Conservation (phyloP, 148 eudicot genomes). For the Simmondsia chinensis region DNA sequence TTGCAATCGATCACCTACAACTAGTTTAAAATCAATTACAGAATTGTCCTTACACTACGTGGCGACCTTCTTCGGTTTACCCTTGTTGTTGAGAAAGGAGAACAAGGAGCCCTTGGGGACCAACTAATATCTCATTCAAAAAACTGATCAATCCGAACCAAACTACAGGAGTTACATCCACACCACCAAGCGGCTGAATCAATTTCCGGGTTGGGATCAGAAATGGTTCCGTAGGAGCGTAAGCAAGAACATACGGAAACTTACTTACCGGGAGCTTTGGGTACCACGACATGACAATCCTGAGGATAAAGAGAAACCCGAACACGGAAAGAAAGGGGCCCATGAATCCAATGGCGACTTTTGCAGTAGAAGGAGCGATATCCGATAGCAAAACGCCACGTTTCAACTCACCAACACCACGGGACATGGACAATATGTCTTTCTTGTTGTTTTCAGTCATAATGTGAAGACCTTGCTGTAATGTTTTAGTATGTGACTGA, state of each 20-base stretch:
- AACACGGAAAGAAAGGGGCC: constrained; percentile 88
- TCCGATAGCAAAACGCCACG: constrained; percentile 36
- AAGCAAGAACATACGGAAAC: constrained; percentile 81
- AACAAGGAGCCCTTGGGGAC: constrained; percentile 93
- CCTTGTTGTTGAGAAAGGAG: constrained; percentile 90
- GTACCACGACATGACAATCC: constrained; percentile 99
- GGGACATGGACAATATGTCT: constrained; percentile 4
- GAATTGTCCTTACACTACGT: too few relatives aligned
- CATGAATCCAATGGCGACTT: constrained; percentile 41
- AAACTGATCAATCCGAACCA: constrained; percentile 95
- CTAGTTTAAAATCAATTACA: too few relatives aligned
- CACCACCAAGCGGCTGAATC: constrained; percentile 87
- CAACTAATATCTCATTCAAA: constrained; percentile 80
- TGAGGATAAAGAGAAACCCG: constrained; percentile 61
- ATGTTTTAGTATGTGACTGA: constrained; percentile 12
- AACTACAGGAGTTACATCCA: constrained; percentile 94
- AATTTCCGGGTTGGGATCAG: constrained; percentile 67
- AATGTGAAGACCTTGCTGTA: constrained; percentile 9
- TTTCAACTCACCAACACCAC: constrained; percentile 11
- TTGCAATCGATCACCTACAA: too few relatives aligned
- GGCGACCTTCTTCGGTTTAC: too few relatives aligned
- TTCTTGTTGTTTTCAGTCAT: constrained; percentile 2
- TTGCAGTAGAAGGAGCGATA: constrained; percentile 83
- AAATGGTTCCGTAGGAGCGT: constrained; percentile 89
- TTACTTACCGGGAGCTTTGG: constrained; percentile 86